Percentiles rank a stretch among this genome's conserved stretches.
phyloP scores from a whole-genome alignment of 164 flowering plant genomes.

The Nymphaea colorata region DNA sequence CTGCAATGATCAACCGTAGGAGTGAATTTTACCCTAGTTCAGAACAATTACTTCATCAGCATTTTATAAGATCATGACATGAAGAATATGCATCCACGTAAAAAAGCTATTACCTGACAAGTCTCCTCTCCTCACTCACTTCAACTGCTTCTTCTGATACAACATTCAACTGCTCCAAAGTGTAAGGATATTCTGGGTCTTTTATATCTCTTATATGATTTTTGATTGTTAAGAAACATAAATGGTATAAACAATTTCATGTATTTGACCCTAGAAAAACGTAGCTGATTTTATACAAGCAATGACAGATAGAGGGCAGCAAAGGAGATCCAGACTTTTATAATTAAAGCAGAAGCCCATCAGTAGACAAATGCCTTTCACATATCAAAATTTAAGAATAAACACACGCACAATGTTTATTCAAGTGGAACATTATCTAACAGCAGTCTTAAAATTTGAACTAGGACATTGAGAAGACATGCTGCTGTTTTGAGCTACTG shows the following conservation, averaged over 20 bases:
- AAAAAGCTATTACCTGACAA: conserved; percentile 34
- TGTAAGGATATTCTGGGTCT: conserved; percentile 92
- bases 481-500: too few relatives aligned
- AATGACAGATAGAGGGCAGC: too few relatives aligned
- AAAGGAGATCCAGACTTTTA: too few relatives aligned
- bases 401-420: too few relatives aligned
- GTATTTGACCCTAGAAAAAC: too few relatives aligned
- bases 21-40: conserved; percentile 71
- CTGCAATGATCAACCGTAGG: conserved; percentile 87
- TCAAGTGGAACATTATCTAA: too few relatives aligned
- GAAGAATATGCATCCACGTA: background rate
- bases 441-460: too few relatives aligned
- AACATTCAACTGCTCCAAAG: conserved; percentile 85
- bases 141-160: conserved; percentile 82
- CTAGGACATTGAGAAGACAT: too few relatives aligned
- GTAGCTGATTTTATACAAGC: too few relatives aligned
- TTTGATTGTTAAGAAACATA: conserved; percentile 38
- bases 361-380: too few relatives aligned
- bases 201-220: conserved; percentile 79
- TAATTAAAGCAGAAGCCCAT: too few relatives aligned
- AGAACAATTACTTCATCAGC: background rate
- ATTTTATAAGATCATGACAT: background rate
- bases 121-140: conserved; percentile 45
- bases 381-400: too few relatives aligned
- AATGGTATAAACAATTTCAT: background rate